phyloP scores from a whole-genome alignment of 108 stramenopile genomes.

The Fragilariopsis cylindrus region DNA sequence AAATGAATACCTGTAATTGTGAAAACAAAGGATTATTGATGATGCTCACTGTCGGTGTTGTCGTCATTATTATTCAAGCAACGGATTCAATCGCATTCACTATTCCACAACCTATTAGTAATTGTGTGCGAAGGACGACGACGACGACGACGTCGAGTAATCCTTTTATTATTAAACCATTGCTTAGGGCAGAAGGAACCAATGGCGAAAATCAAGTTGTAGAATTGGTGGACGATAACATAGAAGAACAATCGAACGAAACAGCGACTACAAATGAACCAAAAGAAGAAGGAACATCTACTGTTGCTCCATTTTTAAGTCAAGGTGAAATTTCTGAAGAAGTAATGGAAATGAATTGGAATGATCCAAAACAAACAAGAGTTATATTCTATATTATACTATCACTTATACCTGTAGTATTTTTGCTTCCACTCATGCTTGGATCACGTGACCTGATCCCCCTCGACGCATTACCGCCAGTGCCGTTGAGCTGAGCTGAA shows the following conservation, averaged over 20 bases:
- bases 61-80: background rate
- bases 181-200: slow-evolving; percentile 11
- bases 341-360: slow-evolving; percentile 66
- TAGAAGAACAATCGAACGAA: slow-evolving; percentile 14
- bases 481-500: slow-evolving; percentile 38
- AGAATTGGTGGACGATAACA: slow-evolving; percentile 41
- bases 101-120: background rate
- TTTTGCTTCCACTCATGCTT: slow-evolving; percentile 88
- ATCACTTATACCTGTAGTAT: slow-evolving; percentile 79
- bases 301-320: slow-evolving; percentile 70
- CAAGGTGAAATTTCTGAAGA: slow-evolving; percentile 76
- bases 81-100: slow-evolving; percentile 4
- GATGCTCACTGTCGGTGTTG: background rate
- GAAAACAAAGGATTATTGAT: too few species aligned
- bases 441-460: slow-evolving; percentile 86
- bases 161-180: background rate
- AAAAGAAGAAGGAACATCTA: background rate
- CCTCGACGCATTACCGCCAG: slow-evolving; percentile 74
- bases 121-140: background rate
- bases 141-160: too few species aligned
- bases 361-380: slow-evolving; percentile 82
- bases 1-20: too few species aligned
- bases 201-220: slow-evolving; percentile 42
- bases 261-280: slow-evolving; percentile 6
- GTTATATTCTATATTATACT: slow-evolving; percentile 86